Conservation (phyloP, 345 rosid species). For the Nephelium lappaceum region DNA sequence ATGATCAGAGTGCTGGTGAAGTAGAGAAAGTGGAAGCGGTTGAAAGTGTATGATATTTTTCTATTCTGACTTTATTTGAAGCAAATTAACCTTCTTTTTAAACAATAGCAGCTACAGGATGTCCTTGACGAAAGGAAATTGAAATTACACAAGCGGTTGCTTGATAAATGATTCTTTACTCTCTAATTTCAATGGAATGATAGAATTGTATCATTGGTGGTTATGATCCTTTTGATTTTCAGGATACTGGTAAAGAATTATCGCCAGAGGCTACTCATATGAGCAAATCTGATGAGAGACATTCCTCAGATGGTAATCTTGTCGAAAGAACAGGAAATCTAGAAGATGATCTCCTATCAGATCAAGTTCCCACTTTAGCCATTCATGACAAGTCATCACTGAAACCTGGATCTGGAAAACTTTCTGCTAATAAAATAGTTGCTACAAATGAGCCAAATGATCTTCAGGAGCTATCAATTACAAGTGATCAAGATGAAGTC, state of each 20-base stretch:
- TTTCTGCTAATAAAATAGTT: conserved; percentile 41
- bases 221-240: conserved; percentile 30
- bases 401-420: conserved; percentile 40
- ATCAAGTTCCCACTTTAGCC: conserved; percentile 83
- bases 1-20: conserved; percentile 50
- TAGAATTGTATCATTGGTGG: conserved; percentile 4
- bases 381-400: conserved; percentile 57
- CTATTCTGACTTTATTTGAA: conserved; percentile 7
- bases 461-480: conserved; percentile 35
- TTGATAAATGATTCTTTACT: conserved; percentile 10
- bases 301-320: conserved; percentile 44
- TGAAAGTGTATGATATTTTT: conserved; percentile 49
- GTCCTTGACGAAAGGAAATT: not conserved
- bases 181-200: not conserved
- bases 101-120: not conserved
- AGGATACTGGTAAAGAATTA: conserved; percentile 52
- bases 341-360: conserved; percentile 64
- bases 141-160: conserved; percentile 1
- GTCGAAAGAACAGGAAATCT: conserved; percentile 49
- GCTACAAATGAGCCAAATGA: conserved; percentile 37
- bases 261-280: conserved; percentile 42
- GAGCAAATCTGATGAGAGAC: conserved; percentile 46
- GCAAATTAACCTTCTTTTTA: not conserved
- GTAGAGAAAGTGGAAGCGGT: conserved; percentile 51
- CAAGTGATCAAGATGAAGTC: conserved; percentile 45